These are phyloP conservation scores for Hyphodiscus sp. DNA, from an alignment of 2,329 filamentous ascomycete genomes.

Conservation along the genomic window DNA sequence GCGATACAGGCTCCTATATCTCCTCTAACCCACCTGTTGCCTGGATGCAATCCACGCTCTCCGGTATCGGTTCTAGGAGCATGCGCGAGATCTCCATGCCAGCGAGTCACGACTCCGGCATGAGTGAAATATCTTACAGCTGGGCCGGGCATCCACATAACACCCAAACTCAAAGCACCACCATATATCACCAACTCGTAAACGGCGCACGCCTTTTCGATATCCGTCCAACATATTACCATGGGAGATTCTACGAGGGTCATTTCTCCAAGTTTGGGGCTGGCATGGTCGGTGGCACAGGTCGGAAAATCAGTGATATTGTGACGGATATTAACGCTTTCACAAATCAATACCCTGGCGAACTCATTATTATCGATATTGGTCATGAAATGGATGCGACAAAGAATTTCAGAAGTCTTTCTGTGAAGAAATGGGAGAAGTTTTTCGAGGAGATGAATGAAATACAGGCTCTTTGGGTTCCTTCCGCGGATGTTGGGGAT, in stretches of 20 bases:
- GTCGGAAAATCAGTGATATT: constrained; percentile 13
- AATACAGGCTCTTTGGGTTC: constrained; percentile 17
- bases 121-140: constrained; percentile 8
- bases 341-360: constrained; percentile 15
- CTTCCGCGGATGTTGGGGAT: neutral
- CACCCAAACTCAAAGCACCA: constrained; percentile 13
- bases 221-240: constrained; percentile 13
- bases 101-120: constrained; percentile 16
- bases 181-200: constrained; percentile 15
- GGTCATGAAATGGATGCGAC: constrained; percentile 15
- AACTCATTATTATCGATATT: constrained; percentile 22
- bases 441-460: constrained; percentile 9
- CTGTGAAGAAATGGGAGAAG: constrained; percentile 8
- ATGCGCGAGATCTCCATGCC: constrained; percentile 19
- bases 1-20: constrained; percentile 14
- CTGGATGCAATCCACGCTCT: constrained; percentile 20
- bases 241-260: constrained; percentile 11
- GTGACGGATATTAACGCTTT: constrained; percentile 20
- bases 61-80: constrained; percentile 12
- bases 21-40: constrained; percentile 12
- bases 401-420: neutral
- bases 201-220: constrained; percentile 19
- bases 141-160: constrained; percentile 16
- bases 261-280: constrained; percentile 3
- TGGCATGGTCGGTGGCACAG: constrained; percentile 7